A percentile compares a stretch with the other conserved stretches of the same genome.
phyloP scores from a whole-genome alignment of 2,329 filamentous ascomycete species.

The Xylariomycetidae sp. region DNA sequence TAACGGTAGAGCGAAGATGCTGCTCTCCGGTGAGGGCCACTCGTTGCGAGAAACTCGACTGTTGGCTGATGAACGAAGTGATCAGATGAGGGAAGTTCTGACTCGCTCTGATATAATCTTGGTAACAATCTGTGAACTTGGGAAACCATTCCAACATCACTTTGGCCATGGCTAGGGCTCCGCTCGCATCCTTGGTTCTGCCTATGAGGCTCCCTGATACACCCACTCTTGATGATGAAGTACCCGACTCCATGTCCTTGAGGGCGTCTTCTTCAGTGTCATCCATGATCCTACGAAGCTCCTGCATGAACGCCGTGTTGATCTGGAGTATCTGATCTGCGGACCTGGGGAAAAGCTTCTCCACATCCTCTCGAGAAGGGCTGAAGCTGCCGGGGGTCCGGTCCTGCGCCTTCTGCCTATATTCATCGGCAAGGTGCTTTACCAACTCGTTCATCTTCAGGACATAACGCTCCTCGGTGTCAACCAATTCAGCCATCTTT shows the following conservation, averaged over 20 bases:
- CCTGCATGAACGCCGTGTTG: constrained; percentile 75
- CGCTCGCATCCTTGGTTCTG: constrained; percentile 66
- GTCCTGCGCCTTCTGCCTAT: constrained; percentile 63
- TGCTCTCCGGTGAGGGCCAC: constrained; percentile 86
- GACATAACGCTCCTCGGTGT: constrained; percentile 93
- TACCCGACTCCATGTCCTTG: constrained; percentile 64
- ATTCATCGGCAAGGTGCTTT: constrained; percentile 73
- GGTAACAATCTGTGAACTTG: constrained; percentile 84
- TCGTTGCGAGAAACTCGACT: constrained; percentile 76
- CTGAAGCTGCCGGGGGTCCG: constrained; percentile 59
- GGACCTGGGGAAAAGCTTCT: constrained; percentile 75
- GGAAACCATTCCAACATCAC: constrained; percentile 89
- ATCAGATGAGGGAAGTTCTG: constrained; percentile 80
- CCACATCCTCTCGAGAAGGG: constrained; percentile 66
- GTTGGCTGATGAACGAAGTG: constrained; percentile 71
- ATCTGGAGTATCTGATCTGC: constrained; percentile 76
- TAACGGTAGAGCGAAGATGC: constrained; percentile 81
- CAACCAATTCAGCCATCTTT: constrained; percentile 84
- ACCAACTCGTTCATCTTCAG: constrained; percentile 81
- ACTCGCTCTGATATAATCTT: constrained; percentile 88
- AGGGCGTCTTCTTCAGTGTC: constrained; percentile 78
- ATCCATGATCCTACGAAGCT: constrained; percentile 72
- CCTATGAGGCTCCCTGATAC: constrained; percentile 38
- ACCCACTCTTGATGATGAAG: constrained; percentile 39
- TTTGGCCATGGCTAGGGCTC: constrained; percentile 72